Base-by-base conservation (phyloP, 768 basidiomycete genomes). In the Suillus cothurnatus region DNA sequence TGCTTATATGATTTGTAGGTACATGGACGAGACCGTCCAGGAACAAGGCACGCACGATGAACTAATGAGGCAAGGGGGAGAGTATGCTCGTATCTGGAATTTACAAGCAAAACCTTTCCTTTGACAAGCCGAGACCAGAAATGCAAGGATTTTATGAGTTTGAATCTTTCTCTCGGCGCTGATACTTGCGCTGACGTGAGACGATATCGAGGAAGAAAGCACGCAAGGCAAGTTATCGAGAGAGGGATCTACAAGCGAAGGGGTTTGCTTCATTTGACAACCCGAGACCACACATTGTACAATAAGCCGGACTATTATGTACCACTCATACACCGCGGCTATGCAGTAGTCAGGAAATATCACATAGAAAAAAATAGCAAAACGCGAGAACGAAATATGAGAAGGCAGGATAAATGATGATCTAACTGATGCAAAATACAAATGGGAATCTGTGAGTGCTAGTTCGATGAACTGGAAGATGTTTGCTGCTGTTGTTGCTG, bases 61-160 rank as follows among this genome's bases (percentile, higher is more conserved):
- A 52, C 78, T 92, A 5, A 69, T 92, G 62, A 77, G 80, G 50
- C 72, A 68, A 58, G 76, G 81, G 9, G 90, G 90, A 11, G 87
- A 90, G 63, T 93, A 93, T 69, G 88, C 90, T 2, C 82, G 84
- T 49, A 83, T 91, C 66, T 94, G 91, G 90, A 84, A 76, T 71
- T 67, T 93, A 56, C 92, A 93, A 70, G 91, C 90, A 3, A 78
- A 87, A 65, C 89, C 90, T 8, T 94, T n/a, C n/a, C n/a, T n/a
- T n/a, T n/a, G n/a, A n/a, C n/a, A n/a, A n/a, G n/a, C n/a, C 32
- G 34, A 28, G 32, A 52, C 64, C 32, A 43, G 9, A 19, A 28
- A 5, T 6, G 47, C 47, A 26, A 26, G 15, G 14, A 14, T 49
- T 15, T 49, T 6, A n/a, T 47, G 47, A 47, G n/a, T 47, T 23